Evolutionary conservation across 441 rosid species (phyloP).

Genomic region (Capsella rubella): DNA sequence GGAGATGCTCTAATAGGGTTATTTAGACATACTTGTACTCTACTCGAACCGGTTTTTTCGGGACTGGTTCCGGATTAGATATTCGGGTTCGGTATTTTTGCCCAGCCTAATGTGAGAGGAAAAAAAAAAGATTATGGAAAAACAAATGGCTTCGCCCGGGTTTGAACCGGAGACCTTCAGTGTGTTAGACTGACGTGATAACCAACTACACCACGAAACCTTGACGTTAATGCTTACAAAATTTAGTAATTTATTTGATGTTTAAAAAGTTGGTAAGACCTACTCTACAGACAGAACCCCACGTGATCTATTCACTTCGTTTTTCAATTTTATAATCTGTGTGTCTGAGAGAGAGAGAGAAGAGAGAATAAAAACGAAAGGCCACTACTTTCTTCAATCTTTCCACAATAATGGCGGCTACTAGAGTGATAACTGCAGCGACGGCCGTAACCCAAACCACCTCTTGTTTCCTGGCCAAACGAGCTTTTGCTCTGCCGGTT

Average conservation of each 20-base stretch:
- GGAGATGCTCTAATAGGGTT: too few relatives aligned
- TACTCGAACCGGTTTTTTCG: too few relatives aligned
- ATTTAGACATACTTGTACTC: too few relatives aligned
- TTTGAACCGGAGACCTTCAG: slow-evolving; percentile 97
- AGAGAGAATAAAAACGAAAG: slow-evolving; percentile 25
- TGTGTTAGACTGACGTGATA: slow-evolving; percentile 99
- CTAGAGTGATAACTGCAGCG: slow-evolving; percentile 50
- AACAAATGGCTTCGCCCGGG: slow-evolving; percentile 77
- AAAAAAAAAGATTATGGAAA: neutral
- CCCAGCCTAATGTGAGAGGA: too few relatives aligned
- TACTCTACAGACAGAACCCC: slow-evolving; percentile 10
- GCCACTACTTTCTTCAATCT: slow-evolving; percentile 32
- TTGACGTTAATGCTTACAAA: rapidly evolving
- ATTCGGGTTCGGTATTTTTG: too few relatives aligned
- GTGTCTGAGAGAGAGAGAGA: neutral
- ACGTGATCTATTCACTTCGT: slow-evolving; percentile 23
- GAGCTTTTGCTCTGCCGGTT: slow-evolving; percentile 44
- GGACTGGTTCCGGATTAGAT: too few relatives aligned
- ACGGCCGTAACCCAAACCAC: slow-evolving; percentile 48
- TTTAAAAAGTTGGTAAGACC: slow-evolving; percentile 22
- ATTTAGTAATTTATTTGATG: rapidly evolving
- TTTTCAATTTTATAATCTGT: neutral
- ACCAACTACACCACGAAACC: slow-evolving; percentile 98
- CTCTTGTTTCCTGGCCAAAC: slow-evolving; percentile 54
- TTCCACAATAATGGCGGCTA: slow-evolving; percentile 50